Evolutionary conservation across 192 early-diverging fungal species (phyloP).

Genomic region (Martensiomyces pterosporus): DNA sequence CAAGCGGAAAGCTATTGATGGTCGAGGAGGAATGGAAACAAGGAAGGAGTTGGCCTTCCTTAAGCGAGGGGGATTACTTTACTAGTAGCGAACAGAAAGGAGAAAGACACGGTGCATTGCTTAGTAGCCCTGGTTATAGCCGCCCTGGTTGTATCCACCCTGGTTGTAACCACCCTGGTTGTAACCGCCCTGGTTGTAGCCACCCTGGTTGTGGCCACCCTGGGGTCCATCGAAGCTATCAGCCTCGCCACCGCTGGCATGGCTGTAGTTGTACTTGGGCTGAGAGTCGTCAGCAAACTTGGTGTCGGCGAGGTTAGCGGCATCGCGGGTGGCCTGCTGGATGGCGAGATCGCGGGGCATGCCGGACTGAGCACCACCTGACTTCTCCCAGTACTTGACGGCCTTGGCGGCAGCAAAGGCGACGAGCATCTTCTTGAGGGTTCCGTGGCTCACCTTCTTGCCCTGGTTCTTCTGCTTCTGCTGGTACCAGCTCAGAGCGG

Average conservation of each 20-base stretch:
- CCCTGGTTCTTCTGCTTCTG: slow-evolving; percentile 37
- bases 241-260: slow-evolving; percentile 22
- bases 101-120: no score
- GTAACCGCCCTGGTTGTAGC: slow-evolving; percentile 7
- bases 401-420: slow-evolving; percentile 47
- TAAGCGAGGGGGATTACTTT: no score
- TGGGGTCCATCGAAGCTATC: slow-evolving; percentile 13
- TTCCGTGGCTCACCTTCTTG: slow-evolving; percentile 42
- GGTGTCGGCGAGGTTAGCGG: slow-evolving; percentile 13
- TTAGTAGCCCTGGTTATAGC: slow-evolving; percentile 6
- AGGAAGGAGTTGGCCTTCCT: no score
- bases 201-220: background rate
- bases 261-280: slow-evolving; percentile 8
- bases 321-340: slow-evolving; percentile 24
- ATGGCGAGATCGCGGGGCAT: slow-evolving; percentile 37
- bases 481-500: slow-evolving; percentile 49
- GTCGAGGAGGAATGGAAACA: no score
- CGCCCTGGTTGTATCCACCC: slow-evolving; percentile 4
- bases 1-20: no score
- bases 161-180: slow-evolving; percentile 7
- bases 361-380: slow-evolving; percentile 19
- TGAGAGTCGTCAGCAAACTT: slow-evolving; percentile 8
- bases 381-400: slow-evolving; percentile 46
- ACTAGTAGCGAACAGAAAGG: no score
- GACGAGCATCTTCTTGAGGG: slow-evolving; percentile 42